phyloP scores from a whole-genome alignment of 495 filamentous ascomycete genomes.

The Recurvomyces mirabilis region DNA sequence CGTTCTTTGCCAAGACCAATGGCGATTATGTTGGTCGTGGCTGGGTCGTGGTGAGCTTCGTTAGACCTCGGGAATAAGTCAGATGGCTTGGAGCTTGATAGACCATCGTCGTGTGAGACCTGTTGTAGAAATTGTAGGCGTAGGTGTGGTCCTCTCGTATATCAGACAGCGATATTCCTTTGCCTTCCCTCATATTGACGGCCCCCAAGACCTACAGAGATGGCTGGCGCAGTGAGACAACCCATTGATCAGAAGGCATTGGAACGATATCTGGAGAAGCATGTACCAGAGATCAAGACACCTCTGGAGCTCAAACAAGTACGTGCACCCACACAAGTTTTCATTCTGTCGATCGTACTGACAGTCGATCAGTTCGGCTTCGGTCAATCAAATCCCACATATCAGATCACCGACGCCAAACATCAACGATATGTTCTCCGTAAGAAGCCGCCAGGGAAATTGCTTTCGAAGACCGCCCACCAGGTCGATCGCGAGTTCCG shows the following conservation, averaged over 20 bases:
- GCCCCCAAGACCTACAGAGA: no score
- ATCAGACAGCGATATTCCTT: no score
- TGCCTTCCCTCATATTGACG: no score
- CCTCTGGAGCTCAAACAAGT: conserved; percentile 85
- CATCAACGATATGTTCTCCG: conserved; percentile 68
- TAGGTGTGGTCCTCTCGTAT: no score
- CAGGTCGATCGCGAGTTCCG: conserved; percentile 90
- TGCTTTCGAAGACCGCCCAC: conserved; percentile 86
- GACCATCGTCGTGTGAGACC: no score
- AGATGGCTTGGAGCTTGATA: no score
- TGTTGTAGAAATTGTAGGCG: no score
- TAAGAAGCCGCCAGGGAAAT: conserved; percentile 88
- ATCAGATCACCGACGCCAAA: conserved; percentile 64
- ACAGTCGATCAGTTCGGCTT: conserved; percentile 68
- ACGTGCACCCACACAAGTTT: conserved; percentile 7
- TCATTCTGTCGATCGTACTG: not conserved
- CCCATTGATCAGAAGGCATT: conserved; percentile 71
- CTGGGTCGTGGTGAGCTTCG: no score
- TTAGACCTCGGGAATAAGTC: no score
- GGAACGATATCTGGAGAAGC: conserved; percentile 60
- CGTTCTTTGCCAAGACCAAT: not conserved
- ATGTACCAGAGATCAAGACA: conserved; percentile 65
- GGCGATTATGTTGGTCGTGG: no score
- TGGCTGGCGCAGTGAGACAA: conserved; percentile 82
- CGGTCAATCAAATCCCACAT: conserved; percentile 94